Evolutionary conservation across 192 early-diverging fungal genomes (phyloP).

Genomic region (Allomyces macrogynus): DNA sequence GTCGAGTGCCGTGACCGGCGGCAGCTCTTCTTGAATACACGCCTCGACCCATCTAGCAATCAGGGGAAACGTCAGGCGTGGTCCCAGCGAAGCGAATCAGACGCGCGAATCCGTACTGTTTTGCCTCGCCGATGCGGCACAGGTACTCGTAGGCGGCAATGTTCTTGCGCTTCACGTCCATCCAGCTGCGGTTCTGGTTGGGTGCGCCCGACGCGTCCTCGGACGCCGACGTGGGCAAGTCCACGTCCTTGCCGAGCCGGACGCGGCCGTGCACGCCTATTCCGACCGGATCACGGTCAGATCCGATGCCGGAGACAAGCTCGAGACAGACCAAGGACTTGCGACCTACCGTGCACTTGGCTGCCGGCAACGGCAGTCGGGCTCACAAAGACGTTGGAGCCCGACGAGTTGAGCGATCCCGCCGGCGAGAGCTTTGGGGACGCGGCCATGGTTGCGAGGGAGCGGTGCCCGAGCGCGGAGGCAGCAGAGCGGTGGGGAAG

Average conservation of each 20-base stretch:
- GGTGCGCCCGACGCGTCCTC: background rate
- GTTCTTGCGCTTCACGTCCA: slow-evolving; percentile 70
- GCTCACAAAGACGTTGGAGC: too few relatives aligned
- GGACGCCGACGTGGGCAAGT: background rate
- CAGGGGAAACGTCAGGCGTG: background rate
- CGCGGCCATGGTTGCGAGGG: too few relatives aligned
- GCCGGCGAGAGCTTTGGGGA: too few relatives aligned
- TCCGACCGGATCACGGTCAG: too few relatives aligned
- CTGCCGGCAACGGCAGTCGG: too few relatives aligned
- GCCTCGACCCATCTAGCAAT: slow-evolving; percentile 79
- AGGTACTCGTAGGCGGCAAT: slow-evolving; percentile 97
- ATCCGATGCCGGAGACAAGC: too few relatives aligned
- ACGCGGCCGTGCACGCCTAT: background rate
- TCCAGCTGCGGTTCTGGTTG: slow-evolving; percentile 37
- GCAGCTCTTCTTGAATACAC: slow-evolving; percentile 65
- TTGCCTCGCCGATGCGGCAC: slow-evolving; percentile 96
- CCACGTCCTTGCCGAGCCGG: background rate
- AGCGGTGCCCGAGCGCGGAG: too few relatives aligned
- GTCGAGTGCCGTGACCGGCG: slow-evolving; percentile 55
- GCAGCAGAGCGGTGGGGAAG: too few relatives aligned
- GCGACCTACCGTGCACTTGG: too few relatives aligned
- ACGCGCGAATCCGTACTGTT: slow-evolving; percentile 45
- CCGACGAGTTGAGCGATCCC: too few relatives aligned
- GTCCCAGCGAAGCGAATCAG: slow-evolving; percentile 4
- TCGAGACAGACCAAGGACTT: too few relatives aligned